These are phyloP conservation scores for Pleurotus cornucopiae DNA, from an alignment of 768 basidiomycete genomes.

Conservation along the genomic window DNA sequence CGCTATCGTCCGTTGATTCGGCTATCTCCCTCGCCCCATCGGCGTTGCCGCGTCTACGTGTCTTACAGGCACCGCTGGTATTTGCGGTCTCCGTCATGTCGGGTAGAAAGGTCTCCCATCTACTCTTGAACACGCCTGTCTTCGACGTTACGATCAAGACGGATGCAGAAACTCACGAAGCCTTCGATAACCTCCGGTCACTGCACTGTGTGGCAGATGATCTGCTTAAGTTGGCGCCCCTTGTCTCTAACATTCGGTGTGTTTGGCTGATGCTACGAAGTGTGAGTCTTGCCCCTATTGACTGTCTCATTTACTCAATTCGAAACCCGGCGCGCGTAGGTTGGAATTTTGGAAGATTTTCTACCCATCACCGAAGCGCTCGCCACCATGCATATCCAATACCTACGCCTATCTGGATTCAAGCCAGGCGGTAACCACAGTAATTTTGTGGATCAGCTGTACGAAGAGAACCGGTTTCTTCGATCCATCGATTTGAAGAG, in stretches of 20 bases:
- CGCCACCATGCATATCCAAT: background rate
- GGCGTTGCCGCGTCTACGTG: background rate
- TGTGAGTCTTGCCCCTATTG: background rate
- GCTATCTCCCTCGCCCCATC: background rate
- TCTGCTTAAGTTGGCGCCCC: background rate
- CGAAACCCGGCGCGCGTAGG: background rate
- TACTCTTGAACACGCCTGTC: background rate
- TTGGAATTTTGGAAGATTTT: background rate
- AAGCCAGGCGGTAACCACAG: background rate
- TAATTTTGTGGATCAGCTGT: background rate
- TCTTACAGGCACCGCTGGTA: background rate
- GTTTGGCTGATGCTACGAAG: background rate
- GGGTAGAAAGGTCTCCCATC: background rate
- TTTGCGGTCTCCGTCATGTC: background rate
- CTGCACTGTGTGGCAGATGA: background rate
- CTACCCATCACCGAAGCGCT: background rate
- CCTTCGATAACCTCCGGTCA: background rate
- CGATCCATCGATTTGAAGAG: background rate
- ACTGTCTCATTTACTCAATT: background rate
- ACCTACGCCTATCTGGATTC: constrained; percentile 2
- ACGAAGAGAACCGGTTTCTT: background rate
- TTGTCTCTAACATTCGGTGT: background rate
- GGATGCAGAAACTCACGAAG: background rate
- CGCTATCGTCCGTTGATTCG: background rate
- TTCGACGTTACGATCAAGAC: background rate